A percentile compares a stretch with the other conserved stretches of the same genome.
Evolutionary conservation across 2,329 filamentous ascomycete species (phyloP).

Genomic region (Zopfia rhizophila): DNA sequence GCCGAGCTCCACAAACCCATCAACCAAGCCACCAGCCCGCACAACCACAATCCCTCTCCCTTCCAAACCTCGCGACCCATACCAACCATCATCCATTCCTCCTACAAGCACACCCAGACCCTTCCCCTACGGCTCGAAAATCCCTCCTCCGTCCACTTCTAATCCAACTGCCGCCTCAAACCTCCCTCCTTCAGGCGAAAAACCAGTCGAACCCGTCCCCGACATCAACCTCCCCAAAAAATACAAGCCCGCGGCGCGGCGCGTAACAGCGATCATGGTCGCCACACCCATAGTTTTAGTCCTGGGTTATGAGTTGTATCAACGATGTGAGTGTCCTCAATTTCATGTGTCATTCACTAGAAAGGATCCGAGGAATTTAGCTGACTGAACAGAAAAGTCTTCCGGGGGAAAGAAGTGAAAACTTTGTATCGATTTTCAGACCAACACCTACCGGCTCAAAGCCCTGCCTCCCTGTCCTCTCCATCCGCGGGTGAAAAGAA

Average conservation of each 20-base stretch:
- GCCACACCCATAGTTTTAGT: slow-evolving; percentile 47
- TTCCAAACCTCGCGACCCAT: slow-evolving; percentile 19
- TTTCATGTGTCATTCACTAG: background rate
- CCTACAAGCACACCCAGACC: slow-evolving; percentile 21
- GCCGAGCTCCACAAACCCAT: background rate
- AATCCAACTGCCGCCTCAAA: slow-evolving; percentile 7
- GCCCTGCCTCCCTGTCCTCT: too few relatives aligned
- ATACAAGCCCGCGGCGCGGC: slow-evolving; percentile 44
- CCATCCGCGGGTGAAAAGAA: too few relatives aligned
- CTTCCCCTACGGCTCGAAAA: background rate
- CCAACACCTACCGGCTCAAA: too few relatives aligned
- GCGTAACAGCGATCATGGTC: slow-evolving; percentile 47
- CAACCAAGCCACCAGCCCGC: slow-evolving; percentile 8
- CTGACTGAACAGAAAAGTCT: background rate
- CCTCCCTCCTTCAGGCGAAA: background rate
- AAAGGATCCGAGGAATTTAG: background rate
- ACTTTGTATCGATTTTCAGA: too few relatives aligned
- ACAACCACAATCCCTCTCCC: slow-evolving; percentile 41
- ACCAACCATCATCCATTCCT: slow-evolving; percentile 12
- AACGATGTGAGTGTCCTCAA: slow-evolving; percentile 29
- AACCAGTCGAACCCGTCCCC: slow-evolving; percentile 13
- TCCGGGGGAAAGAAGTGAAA: too few relatives aligned
- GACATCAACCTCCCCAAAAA: slow-evolving; percentile 36
- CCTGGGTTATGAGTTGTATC: slow-evolving; percentile 43
- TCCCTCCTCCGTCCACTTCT: slow-evolving; percentile 7